Evolutionary conservation across 2,329 filamentous ascomycete species (phyloP), one percentile per base, ranked within the genome.

Genomic region (Exophiala mesophila): DNA sequence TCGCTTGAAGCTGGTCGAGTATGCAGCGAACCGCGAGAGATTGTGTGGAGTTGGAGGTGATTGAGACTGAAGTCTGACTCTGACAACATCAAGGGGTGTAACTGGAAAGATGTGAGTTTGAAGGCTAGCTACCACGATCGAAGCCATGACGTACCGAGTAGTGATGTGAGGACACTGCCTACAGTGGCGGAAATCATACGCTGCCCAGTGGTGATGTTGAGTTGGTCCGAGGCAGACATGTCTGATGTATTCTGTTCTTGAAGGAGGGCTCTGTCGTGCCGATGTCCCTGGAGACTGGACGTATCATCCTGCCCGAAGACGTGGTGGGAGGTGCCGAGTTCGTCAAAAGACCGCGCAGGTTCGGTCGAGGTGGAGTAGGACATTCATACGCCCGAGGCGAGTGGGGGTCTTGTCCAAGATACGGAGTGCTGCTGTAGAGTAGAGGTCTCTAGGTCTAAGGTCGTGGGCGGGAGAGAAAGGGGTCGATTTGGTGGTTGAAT

Each of bases 111-210:
- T 36, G 12, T 44, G n/a, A 34, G 36, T 28, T 21, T 15, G 13
- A 39, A 15, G 13, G 33, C 28, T 30, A 2, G 13, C 39, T 6
- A 45, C 20, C 31, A 16, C n/a, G n/a, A 13, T 31, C n/a, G 29
- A 32, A 21, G 19, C n/a, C n/a, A 40, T 17, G 44, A 61, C 77
- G 53, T 74, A 95, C 89, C 87, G 30, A 97, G 76, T 18, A 97
- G 66, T 15, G 88, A 92, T 6, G 90, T 97, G 50, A 97, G 64
- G 44, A 98, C 68, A 65, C 89, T 97, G 46, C 92, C 92, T 41
- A 84, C 83, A 53, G 90, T 86, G 36, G 92, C 92, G 43, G 90
- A 95, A 41, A 94, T 64, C 92, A 98, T 98, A 71, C 90, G 92
- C 69, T 97, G 90, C 9, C 76, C 67, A 16, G 88, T 77, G 4